Percentiles rank a stretch among this genome's conserved stretches.
Conservation (phyloP, 257 asterid species). For the Plantago elongata region DNA sequence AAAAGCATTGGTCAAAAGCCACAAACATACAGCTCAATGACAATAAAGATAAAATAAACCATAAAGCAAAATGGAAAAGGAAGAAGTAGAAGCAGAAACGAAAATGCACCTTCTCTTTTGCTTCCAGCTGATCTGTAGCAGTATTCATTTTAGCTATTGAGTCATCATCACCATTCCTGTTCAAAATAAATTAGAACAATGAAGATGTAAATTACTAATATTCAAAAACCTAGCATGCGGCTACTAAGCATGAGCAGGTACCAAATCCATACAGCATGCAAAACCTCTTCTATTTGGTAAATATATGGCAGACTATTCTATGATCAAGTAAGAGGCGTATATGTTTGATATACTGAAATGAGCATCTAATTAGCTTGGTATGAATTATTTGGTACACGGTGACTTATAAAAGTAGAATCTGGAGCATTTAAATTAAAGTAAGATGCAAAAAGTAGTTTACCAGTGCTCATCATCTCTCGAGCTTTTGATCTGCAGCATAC, state of each 20-base stretch:
- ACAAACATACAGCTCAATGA: too few species aligned
- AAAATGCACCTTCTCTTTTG: slow-evolving; percentile 57
- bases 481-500: slow-evolving; percentile 46
- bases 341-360: neutral
- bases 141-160: slow-evolving; percentile 83
- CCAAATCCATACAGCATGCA: too few species aligned
- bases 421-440: slow-evolving; percentile 2
- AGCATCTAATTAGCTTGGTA: too few species aligned
- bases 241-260: neutral
- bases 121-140: slow-evolving; percentile 70
- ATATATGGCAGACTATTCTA: neutral
- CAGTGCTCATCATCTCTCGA: slow-evolving; percentile 48
- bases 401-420: slow-evolving; percentile 6
- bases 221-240: neutral
- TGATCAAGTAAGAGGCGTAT: neutral
- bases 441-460: slow-evolving; percentile 37
- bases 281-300: neutral
- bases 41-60: slow-evolving; percentile 9
- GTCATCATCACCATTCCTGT: slow-evolving; percentile 62
- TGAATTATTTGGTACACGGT: neutral
- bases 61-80: slow-evolving; percentile 1
- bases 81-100: slow-evolving; percentile 10
- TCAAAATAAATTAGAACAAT: slow-evolving; percentile 20
- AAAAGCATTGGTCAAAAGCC: neutral
- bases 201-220: neutral